Base-by-base conservation (phyloP, 225 moss, liverwort and hornwort genomes). In the Asterella californica region DNA sequence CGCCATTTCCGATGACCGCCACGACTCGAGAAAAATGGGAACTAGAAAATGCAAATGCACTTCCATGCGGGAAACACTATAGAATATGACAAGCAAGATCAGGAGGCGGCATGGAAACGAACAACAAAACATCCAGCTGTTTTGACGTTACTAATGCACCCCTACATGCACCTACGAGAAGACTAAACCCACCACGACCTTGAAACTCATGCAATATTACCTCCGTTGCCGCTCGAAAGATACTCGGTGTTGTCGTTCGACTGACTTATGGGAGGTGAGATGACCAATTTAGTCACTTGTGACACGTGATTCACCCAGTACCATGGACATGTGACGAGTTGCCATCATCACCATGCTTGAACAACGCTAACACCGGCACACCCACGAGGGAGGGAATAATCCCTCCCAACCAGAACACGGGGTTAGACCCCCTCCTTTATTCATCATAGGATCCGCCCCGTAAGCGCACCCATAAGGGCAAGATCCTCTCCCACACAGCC, bases 381-480 rank as follows among this genome's bases (percentile, higher is more conserved):
- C 74, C 76, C 22, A 75, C 75, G 55, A 30, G 63, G 64, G 77
- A 65, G 77, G 64, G 42, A 10, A 76, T 52, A 78, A 64, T 55
- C 77, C 64, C 77, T 65, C 77, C 77, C 77, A 42, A 78, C 62
- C 77, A 78, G 77, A 78, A 78, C 77, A 78, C 77, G 64, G 63
- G 77, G 77, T 64, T 21, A 46, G 10, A 64, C 64, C 77, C 64
- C 77, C 64, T 42, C 61, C 17, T 78, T 78, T 78, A 62, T 62
- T 78, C 63, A 78, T 78, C 77, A 78, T 78, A 29, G 77, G 77
- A 78, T 65, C 77, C 46, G 77, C 77, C 77, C 77, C 77, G 77
- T 78, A 78, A 78, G 77, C 77, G 77, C 77, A 78, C 77, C 77
- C 77, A 78, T 78, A 78, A 78, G 77, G 77, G 77, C 77, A 78